Evolutionary conservation across 345 rosid genomes (phyloP).

Genomic region (Linum lewisii): DNA sequence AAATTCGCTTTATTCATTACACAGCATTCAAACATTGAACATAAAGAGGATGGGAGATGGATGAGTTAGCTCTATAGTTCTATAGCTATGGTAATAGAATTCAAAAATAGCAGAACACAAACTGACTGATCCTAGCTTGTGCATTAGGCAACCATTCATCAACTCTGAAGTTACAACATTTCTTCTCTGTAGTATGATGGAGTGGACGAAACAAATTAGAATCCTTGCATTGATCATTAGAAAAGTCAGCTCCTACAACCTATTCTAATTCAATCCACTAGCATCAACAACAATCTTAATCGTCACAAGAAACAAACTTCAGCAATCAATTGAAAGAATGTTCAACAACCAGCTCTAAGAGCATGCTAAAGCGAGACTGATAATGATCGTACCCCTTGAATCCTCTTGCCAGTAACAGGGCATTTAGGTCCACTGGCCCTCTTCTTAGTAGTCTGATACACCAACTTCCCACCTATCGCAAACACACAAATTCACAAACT

Average conservation of each 20-base stretch:
- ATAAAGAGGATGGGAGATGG: no score
- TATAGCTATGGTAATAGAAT: no score
- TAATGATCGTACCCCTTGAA: conserved; percentile 1
- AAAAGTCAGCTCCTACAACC: no score
- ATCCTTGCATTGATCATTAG: no score
- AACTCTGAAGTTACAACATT: no score
- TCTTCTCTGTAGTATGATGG: no score
- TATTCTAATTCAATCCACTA: background rate
- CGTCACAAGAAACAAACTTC: background rate
- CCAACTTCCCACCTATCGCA: background rate
- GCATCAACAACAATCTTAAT: background rate
- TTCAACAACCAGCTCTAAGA: background rate
- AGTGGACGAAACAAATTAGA: no score
- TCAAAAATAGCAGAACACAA: no score
- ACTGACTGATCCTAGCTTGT: no score
- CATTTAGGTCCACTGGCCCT: conserved; percentile 4
- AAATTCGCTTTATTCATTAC: background rate
- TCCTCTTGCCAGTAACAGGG: conserved; percentile 6
- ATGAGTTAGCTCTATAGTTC: no score
- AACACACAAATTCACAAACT: background rate
- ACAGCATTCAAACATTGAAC: background rate
- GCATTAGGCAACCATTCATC: no score
- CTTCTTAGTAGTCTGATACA: conserved; percentile 4
- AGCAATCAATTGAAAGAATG: background rate
- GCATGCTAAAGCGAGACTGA: background rate